A percentile compares a stretch with the other conserved stretches of the same genome.
Conservation (phyloP, 2,329 filamentous ascomycete species). For the Ophiostoma sp. region DNA sequence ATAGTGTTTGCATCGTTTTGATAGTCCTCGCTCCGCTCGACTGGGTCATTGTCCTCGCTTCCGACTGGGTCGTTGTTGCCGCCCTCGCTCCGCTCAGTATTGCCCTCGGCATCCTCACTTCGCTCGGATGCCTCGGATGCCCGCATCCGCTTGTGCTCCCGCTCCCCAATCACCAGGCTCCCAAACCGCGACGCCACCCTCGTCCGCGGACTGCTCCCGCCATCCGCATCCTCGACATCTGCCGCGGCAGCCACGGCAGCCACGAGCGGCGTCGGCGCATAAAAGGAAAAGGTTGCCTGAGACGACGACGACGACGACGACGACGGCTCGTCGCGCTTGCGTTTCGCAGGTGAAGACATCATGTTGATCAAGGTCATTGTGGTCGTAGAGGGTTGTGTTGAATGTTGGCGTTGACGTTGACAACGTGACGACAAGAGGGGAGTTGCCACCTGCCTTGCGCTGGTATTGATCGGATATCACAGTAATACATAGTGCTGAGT, state of each 20-base stretch:
- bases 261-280: neutral
- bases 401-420: too few relatives aligned
- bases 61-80: too few relatives aligned
- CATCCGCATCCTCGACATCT: constrained; percentile 31
- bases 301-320: neutral
- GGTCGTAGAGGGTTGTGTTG: neutral
- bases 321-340: constrained; percentile 17
- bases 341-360: constrained; percentile 8
- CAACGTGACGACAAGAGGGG: too few relatives aligned
- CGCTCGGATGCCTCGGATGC: constrained; percentile 27
- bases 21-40: too few relatives aligned
- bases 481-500: too few relatives aligned
- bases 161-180: constrained; percentile 41
- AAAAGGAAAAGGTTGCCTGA: constrained; percentile 6
- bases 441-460: neutral
- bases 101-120: constrained; percentile 29
- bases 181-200: constrained; percentile 50
- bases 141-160: constrained; percentile 22
- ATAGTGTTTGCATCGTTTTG: neutral
- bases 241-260: too few relatives aligned
- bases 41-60: too few relatives aligned
- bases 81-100: too few relatives aligned
- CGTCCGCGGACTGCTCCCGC: constrained; percentile 49
- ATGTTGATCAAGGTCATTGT: neutral
- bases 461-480: neutral